These are phyloP conservation scores for Arthrobotrys entomopaga DNA, from an alignment of 2,329 filamentous ascomycete species.

Conservation along the genomic window DNA sequence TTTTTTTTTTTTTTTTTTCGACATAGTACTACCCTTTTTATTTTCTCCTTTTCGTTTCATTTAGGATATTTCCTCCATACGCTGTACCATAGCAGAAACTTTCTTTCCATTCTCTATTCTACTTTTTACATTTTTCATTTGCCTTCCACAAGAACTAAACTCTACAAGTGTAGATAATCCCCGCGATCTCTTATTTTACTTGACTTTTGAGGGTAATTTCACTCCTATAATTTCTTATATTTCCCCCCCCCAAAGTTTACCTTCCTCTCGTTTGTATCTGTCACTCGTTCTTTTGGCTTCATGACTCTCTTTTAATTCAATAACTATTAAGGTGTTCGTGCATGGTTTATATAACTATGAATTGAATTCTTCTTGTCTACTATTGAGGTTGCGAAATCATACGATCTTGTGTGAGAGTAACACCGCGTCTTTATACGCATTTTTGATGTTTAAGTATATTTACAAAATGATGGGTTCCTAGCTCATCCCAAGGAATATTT, in stretches of 20 bases:
- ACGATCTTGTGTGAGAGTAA: too few species aligned
- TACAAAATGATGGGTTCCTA: too few species aligned
- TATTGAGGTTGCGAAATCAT: too few species aligned
- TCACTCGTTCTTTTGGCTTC: constrained; percentile 26
- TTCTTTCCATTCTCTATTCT: constrained; percentile 33
- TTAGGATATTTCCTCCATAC: constrained; percentile 15
- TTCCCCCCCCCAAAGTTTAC: too few species aligned
- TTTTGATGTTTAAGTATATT: too few species aligned
- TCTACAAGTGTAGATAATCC: constrained; percentile 39
- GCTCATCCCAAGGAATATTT: too few species aligned
- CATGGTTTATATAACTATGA: too few species aligned
- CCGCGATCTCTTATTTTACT: constrained; percentile 27
- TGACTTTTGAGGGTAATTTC: constrained; percentile 56
- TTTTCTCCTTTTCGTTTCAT: not conserved
- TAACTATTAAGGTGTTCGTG: too few species aligned
- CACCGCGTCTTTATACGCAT: too few species aligned
- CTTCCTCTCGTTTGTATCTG: constrained; percentile 49
- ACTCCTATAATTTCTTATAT: constrained; percentile 58
- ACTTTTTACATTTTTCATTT: constrained; percentile 33
- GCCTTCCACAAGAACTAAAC: not conserved
- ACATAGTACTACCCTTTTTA: constrained; percentile 43
- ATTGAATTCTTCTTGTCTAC: too few species aligned
- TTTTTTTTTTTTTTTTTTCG: not conserved
- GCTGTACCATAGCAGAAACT: constrained; percentile 48
- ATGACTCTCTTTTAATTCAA: too few species aligned